phyloP scores from a whole-genome alignment of 1,284 basidiomycete species.

The Xerocomus amazonicus region DNA sequence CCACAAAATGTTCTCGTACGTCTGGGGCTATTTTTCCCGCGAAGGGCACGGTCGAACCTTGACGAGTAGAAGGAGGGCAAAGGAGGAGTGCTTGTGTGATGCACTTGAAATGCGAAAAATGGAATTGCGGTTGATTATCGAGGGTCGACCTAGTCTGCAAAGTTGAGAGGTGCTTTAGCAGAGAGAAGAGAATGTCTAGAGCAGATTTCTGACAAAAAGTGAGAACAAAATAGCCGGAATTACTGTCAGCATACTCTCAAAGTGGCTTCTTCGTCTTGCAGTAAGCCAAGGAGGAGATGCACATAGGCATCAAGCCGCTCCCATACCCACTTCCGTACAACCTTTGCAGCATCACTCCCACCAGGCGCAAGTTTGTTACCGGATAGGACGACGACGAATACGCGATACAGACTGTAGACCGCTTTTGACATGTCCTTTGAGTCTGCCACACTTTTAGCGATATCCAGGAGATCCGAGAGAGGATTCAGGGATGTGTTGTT shows the following conservation, averaged over 20 bases:
- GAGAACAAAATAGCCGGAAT: background rate
- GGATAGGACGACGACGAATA: conserved; percentile 67
- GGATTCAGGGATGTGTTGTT: conserved; percentile 70
- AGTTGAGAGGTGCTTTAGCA: conserved; percentile 75
- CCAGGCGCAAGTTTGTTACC: conserved; percentile 52
- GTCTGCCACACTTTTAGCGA: conserved; percentile 44
- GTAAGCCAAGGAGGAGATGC: conserved; percentile 60
- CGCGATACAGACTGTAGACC: conserved; percentile 79
- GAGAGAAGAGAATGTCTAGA: conserved; percentile 75
- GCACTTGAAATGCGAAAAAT: conserved; percentile 65
- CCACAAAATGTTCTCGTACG: conserved; percentile 61
- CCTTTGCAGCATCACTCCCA: conserved; percentile 52
- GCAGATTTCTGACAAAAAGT: conserved; percentile 57
- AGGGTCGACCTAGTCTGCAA: conserved; percentile 46
- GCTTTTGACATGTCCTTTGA: conserved; percentile 66
- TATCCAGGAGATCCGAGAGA: conserved; percentile 70
- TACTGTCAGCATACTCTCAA: conserved; percentile 46
- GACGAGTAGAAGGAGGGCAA: conserved; percentile 54
- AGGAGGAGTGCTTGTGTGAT: conserved; percentile 59
- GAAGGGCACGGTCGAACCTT: conserved; percentile 15
- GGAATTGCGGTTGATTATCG: conserved; percentile 55
- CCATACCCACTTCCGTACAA: conserved; percentile 74
- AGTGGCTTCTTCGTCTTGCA: conserved; percentile 70
- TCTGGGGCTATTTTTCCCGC: conserved; percentile 49
- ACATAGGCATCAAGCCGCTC: conserved; percentile 67